Evolutionary conservation across 305 asterid species (phyloP).

Genomic region (Solanum hybrid): DNA sequence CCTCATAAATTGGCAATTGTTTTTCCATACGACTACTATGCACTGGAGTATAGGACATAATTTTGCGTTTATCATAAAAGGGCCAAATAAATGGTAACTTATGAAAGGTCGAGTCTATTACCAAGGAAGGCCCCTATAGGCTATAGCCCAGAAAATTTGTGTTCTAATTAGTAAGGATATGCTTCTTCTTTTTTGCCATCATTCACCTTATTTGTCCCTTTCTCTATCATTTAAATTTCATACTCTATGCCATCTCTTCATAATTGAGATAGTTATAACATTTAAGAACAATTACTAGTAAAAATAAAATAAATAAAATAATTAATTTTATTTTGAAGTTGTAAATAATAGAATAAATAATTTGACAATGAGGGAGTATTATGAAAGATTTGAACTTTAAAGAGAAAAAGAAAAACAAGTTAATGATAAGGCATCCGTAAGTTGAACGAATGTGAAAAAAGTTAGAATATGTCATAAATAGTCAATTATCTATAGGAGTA

Average conservation of each 20-base stretch:
- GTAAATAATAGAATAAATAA: background rate
- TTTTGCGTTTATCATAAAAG: background rate
- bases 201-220: background rate
- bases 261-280: background rate
- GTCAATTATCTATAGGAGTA: background rate
- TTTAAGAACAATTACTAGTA: background rate
- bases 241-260: background rate
- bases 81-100: background rate
- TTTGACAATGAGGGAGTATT: background rate
- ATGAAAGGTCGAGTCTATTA: background rate
- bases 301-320: background rate
- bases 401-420: background rate
- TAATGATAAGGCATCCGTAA: background rate
- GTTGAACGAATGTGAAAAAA: background rate
- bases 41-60: background rate
- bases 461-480: background rate
- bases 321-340: background rate
- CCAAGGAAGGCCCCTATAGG: background rate
- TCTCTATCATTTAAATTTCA: background rate
- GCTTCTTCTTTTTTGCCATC: background rate
- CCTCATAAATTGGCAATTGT: background rate
- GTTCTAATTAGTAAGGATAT: background rate
- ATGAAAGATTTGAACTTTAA: background rate
- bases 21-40: background rate
- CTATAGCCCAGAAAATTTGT: background rate